Evolutionary conservation across 169 alveolate genomes (phyloP), one percentile per base, ranked within the genome.

Genomic region (Neospora caninum): DNA sequence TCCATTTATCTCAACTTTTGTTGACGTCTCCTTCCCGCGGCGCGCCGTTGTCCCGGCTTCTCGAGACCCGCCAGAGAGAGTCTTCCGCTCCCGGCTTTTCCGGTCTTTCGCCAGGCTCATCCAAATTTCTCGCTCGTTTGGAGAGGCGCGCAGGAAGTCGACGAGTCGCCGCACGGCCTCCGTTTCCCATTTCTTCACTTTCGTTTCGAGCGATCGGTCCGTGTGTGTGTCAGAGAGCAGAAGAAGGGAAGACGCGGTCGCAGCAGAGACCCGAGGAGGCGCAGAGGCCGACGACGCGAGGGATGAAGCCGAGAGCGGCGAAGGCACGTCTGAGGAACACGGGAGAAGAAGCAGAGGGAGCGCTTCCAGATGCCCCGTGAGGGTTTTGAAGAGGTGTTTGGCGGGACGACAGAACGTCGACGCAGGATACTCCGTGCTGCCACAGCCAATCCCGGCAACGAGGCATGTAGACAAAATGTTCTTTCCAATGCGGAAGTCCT

Each of bases 361-460:
- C 9, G 58, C 58, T 22, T 22, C 58, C 58, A 49, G 58, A 22
- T 49, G 58, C 4, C 4, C 58, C 9, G 58, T 0, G 58, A 49
- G 58, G 58, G 9, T 49, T 49, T 22, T 49, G 18, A 80, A 36
- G 36, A 80, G 45, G 27, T 13, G 16, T 41, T 39, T 80, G 10
- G 88, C 88, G 13, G 88, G 88, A 0, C 53, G 29, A 39, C 88
- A 80, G 88, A 38, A 80, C 53, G 88, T 80, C n/a, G 88, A 34
- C 13, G 22, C 31, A 29, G 88, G 88, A 80, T 80, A 80, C 43
- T 80, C 88, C 43, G 88, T 31, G 88, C 88, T 80, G 53, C 88
- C 88, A 1, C 88, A 80, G 42, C 88, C 88, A 36, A 80, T 36
- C 42, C 88, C 88, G 18, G 88, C 88, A 20, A 80, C 53, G 29